Evolutionary conservation across 352 stramenopile genomes (phyloP).

Genomic region (Aphanomyces cochlioides): DNA sequence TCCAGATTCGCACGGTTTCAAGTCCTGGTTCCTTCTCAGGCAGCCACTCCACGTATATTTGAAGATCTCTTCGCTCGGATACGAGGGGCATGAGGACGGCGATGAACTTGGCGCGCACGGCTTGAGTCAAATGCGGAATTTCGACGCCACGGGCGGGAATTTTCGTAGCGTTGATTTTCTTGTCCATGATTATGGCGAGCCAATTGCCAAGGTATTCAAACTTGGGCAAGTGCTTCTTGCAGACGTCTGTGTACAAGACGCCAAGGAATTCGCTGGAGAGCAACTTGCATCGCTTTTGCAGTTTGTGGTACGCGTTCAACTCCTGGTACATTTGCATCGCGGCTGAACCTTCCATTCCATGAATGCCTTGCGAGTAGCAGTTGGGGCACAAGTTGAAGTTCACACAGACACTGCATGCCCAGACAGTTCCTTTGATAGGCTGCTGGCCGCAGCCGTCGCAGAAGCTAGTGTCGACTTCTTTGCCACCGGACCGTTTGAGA

Average conservation of each 20-base stretch:
- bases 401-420: slow-evolving; percentile 64
- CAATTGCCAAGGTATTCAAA: slow-evolving; percentile 78
- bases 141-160: slow-evolving; percentile 79
- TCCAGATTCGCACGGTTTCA: slow-evolving; percentile 84
- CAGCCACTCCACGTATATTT: slow-evolving; percentile 82
- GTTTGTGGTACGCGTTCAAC: slow-evolving; percentile 62
- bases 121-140: slow-evolving; percentile 55
- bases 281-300: slow-evolving; percentile 70
- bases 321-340: slow-evolving; percentile 65
- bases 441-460: slow-evolving; percentile 73
- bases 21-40: slow-evolving; percentile 48
- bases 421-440: slow-evolving; percentile 58
- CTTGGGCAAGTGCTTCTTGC: slow-evolving; percentile 73
- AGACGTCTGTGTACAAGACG: slow-evolving; percentile 71
- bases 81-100: slow-evolving; percentile 73
- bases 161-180: slow-evolving; percentile 53
- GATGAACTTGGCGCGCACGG: slow-evolving; percentile 65
- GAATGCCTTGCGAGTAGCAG: slow-evolving; percentile 66
- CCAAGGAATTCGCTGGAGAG: slow-evolving; percentile 72
- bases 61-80: slow-evolving; percentile 75
- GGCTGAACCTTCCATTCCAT: slow-evolving; percentile 71
- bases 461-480: slow-evolving; percentile 34
- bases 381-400: slow-evolving; percentile 67
- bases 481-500: neutral
- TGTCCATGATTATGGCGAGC: slow-evolving; percentile 73